Evolutionary conservation across 2,329 filamentous ascomycete species (phyloP).

Genomic region (Zarea fungicola): DNA sequence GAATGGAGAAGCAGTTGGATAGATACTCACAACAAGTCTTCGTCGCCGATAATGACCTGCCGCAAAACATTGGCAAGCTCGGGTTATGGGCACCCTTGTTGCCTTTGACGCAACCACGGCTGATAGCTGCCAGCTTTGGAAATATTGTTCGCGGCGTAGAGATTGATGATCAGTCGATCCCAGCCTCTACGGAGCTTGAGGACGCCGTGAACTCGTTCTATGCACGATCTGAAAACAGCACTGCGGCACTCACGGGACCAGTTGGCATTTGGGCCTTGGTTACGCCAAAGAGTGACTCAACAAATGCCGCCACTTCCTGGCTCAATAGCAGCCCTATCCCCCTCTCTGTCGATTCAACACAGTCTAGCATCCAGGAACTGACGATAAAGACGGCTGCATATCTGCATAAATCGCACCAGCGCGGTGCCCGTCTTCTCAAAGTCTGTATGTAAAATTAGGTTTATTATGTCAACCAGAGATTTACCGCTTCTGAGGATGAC

Average conservation of each 20-base stretch:
- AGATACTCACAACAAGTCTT: constrained; percentile 36
- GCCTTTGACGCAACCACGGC: constrained; percentile 58
- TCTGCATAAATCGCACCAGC: constrained; percentile 31
- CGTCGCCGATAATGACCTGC: constrained; percentile 20
- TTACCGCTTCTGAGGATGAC: too few species aligned
- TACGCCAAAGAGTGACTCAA: constrained; percentile 37
- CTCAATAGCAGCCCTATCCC: constrained; percentile 11
- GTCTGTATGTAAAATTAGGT: constrained; percentile 32
- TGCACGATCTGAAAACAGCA: constrained; percentile 27
- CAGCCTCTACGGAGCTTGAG: constrained; percentile 71
- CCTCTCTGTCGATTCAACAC: neutral
- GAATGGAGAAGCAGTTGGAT: constrained; percentile 24
- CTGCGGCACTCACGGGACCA: constrained; percentile 28
- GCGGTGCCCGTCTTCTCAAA: constrained; percentile 41
- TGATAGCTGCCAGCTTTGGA: constrained; percentile 62
- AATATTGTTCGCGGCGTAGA: constrained; percentile 70
- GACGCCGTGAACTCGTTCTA: constrained; percentile 55
- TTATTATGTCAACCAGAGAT: constrained; percentile 1
- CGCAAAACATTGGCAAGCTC: constrained; percentile 20
- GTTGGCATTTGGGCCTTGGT: constrained; percentile 71
- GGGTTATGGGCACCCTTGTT: constrained; percentile 45
- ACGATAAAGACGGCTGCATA: constrained; percentile 21
- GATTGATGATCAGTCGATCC: constrained; percentile 40
- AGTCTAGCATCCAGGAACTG: constrained; percentile 18
- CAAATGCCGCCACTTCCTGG: constrained; percentile 10